A percentile compares a stretch with the other conserved stretches of the same genome.
Conservation (phyloP, 139 green algal species). For the Auxenochlorella pyrenoidosa region DNA sequence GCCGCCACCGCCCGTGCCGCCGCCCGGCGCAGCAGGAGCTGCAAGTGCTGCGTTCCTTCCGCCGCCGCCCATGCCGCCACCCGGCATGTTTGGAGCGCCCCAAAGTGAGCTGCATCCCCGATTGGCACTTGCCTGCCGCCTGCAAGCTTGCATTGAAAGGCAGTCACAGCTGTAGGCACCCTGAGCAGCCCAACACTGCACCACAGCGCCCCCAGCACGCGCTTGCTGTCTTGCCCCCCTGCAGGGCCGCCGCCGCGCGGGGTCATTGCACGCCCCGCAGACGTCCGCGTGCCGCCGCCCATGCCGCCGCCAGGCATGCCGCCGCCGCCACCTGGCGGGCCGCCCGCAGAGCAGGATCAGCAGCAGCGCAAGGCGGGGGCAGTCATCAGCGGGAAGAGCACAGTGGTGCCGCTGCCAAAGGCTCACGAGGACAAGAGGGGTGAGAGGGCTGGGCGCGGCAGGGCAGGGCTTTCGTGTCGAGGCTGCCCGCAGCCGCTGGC, state of each 20-base stretch:
- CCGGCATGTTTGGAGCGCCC: background rate
- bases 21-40: constrained; percentile 5
- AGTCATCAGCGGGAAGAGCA: constrained; percentile 62
- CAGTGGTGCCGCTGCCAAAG: constrained; percentile 77
- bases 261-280: constrained; percentile 13
- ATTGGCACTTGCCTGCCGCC: background rate
- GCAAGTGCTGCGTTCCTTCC: constrained; percentile 29
- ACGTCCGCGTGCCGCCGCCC: background rate
- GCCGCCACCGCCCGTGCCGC: constrained; percentile 39
- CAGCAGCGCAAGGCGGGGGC: background rate
- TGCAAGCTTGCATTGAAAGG: background rate
- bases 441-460: background rate
- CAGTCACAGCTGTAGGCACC: too few species aligned
- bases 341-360: background rate
- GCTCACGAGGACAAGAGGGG: constrained; percentile 74
- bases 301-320: background rate
- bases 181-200: too few species aligned
- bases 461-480: background rate
- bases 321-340: background rate
- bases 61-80: constrained; percentile 13
- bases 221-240: background rate
- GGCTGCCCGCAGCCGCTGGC: background rate
- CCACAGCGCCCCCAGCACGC: background rate
- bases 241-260: constrained; percentile 15
- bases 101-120: background rate